Conservation (phyloP, 2,329 filamentous ascomycete species). For the Grosmannia huntii region DNA sequence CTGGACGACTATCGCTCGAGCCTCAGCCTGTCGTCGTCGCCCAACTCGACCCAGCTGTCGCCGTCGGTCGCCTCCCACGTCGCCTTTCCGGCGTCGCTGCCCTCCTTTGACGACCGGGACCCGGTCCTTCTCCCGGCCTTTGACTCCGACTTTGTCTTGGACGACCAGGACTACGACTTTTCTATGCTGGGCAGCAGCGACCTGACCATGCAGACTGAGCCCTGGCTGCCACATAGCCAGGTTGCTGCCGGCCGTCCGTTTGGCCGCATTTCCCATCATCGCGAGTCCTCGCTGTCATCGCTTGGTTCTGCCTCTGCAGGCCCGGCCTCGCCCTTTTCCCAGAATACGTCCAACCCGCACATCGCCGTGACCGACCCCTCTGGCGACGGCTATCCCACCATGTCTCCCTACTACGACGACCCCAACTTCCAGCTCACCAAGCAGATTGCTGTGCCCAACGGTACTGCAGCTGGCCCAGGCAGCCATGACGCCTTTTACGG, state of each 20-base stretch:
- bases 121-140: constrained; percentile 14
- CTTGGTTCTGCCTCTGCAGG: constrained; percentile 46
- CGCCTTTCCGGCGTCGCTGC: constrained; percentile 6
- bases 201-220: constrained; percentile 26
- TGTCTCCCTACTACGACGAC: constrained; percentile 24
- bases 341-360: constrained; percentile 43
- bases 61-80: constrained; percentile 1
- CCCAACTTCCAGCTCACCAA: constrained; percentile 37
- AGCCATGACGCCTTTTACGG: constrained; percentile 26
- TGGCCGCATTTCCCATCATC: constrained; percentile 35
- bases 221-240: constrained; percentile 24
- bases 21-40: constrained; percentile 15
- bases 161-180: constrained; percentile 9
- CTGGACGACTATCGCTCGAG: constrained; percentile 8
- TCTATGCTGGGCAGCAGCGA: constrained; percentile 14
- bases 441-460: constrained; percentile 10
- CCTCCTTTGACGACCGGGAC: constrained; percentile 17
- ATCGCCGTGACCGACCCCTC: constrained; percentile 39
- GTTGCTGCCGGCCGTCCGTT: constrained; percentile 22
- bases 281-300: constrained; percentile 49
- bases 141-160: constrained; percentile 4
- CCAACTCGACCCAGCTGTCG: constrained; percentile 15
- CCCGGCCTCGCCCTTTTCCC: constrained; percentile 45
- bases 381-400: constrained; percentile 32
- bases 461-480: not conserved